Base-by-base conservation (phyloP, 495 filamentous ascomycete species). In the Halenospora varia region DNA sequence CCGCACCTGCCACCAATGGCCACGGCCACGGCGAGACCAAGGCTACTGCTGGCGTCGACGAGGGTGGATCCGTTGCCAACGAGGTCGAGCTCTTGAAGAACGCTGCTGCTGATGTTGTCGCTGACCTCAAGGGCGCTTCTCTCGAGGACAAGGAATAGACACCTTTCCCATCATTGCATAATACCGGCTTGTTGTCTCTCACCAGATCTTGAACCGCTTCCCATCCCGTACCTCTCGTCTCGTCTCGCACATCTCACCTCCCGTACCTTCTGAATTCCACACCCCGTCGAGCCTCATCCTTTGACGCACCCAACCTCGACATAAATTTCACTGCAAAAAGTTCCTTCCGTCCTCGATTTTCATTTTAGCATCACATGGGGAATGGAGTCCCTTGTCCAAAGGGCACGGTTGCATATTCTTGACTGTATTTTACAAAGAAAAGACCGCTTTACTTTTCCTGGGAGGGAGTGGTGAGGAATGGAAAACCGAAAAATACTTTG, bases 71-170 rank as follows among this genome's bases (percentile, higher is more conserved):
- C 26, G 59, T 62, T 48, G 29, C 50, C 2, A 62, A 63, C 35
- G 61, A 61, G 29, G 47, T 62, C 19, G 66, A 66, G 48, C 40
- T 59, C n/a, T 19, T 35, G 20, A 63, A 61, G 57, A 35, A 44
- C 11, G 62, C 57, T 24, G 75, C 71, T 25, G 68, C 66, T 2
- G 76, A 76, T 22, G 73, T 73, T 35, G 67, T 72, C 10, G 71
- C 80, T 24, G 89, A 88, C 2, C 73, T 96, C 53, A 88, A 89
- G 70, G 73, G 79, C 46, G 81, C 90, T 49, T 85, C 86, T 0
- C 71, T 96, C 13, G 84, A 88, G 62, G 81, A 81, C 25, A 83
- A 88, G 59, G 63, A 52, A 57, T 67, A 65, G 50, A 53, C 15
- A 19, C 26, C 39, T 13, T 26, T 15, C 17, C 22, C 24, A 20